These are phyloP conservation scores for Candida ovalis DNA, from an alignment of 805 yeast genomes.

Conservation along the genomic window DNA sequence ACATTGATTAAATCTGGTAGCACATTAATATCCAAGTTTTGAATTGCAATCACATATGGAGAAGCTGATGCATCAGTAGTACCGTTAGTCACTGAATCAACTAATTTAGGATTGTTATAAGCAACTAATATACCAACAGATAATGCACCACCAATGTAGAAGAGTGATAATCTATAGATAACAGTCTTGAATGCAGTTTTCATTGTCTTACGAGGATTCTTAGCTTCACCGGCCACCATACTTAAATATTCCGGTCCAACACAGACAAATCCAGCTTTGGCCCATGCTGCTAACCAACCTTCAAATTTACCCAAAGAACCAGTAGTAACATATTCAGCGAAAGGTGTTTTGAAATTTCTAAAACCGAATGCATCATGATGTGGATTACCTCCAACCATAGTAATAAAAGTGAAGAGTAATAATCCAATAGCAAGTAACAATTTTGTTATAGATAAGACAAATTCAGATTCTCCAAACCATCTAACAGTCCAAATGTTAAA, in stretches of 20 bases:
- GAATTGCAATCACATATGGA: constrained; percentile 78
- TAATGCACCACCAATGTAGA: constrained; percentile 39
- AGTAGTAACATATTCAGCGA: constrained; percentile 35
- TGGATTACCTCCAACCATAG: constrained; percentile 84
- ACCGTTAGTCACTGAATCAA: constrained; percentile 47
- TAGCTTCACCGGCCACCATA: constrained; percentile 40
- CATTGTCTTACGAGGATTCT: constrained; percentile 38
- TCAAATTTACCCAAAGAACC: constrained; percentile 39
- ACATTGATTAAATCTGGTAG: constrained; percentile 74
- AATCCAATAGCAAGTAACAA: constrained; percentile 37
- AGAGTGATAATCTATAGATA: constrained; percentile 37
- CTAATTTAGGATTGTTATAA: constrained; percentile 30
- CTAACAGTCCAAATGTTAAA: constrained; percentile 67
- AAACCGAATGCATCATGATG: constrained; percentile 55
- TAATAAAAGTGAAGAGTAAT: constrained; percentile 41
- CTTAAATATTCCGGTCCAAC: constrained; percentile 41
- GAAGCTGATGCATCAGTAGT: constrained; percentile 70
- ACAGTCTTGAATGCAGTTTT: constrained; percentile 37
- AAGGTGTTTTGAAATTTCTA: constrained; percentile 36
- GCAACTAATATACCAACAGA: constrained; percentile 36
- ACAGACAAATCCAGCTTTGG: constrained; percentile 36
- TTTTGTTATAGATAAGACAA: constrained; percentile 37
- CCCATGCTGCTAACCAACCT: constrained; percentile 39
- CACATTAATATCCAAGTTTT: constrained; percentile 51
- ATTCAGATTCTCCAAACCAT: constrained; percentile 50